Evolutionary conservation across 495 filamentous ascomycete species (phyloP).

Genomic region (Daldinia bambusicola): DNA sequence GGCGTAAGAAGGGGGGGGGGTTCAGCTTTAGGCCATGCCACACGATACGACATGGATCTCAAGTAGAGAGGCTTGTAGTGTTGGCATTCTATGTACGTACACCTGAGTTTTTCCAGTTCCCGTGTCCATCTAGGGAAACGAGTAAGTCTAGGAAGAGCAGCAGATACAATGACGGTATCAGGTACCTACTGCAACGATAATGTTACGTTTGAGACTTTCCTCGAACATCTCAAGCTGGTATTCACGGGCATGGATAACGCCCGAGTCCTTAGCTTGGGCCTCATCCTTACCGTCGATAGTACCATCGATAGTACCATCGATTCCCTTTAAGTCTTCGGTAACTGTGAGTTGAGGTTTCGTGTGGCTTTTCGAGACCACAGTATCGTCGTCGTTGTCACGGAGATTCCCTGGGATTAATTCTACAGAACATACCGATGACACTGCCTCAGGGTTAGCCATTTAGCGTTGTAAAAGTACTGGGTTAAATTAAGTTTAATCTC

Average conservation of each 20-base stretch:
- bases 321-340: not conserved
- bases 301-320: not conserved
- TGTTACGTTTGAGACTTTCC: slow-evolving; percentile 78
- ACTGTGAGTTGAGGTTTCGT: not conserved
- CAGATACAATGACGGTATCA: not conserved
- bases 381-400: slow-evolving; percentile 20
- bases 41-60: not conserved
- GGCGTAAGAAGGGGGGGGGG: not conserved
- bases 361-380: slow-evolving; percentile 6
- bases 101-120: slow-evolving; percentile 93
- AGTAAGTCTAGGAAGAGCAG: slow-evolving; percentile 8
- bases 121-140: slow-evolving; percentile 79
- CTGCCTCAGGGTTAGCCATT: not conserved
- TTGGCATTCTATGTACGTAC: slow-evolving; percentile 61
- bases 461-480: not conserved
- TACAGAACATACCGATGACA: not conserved
- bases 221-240: slow-evolving; percentile 95
- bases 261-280: slow-evolving; percentile 15
- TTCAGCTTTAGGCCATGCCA: not conserved
- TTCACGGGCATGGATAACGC: slow-evolving; percentile 63
- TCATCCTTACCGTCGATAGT: slow-evolving; percentile 8
- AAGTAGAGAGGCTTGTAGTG: slow-evolving; percentile 2
- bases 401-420: slow-evolving; percentile 12
- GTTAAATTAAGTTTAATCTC: not conserved
- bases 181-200: slow-evolving; percentile 82